Evolutionary conservation across 83 land plant species (phyloP), one percentile per base, ranked within the genome.

Genomic region (Isoetes engelmannii): DNA sequence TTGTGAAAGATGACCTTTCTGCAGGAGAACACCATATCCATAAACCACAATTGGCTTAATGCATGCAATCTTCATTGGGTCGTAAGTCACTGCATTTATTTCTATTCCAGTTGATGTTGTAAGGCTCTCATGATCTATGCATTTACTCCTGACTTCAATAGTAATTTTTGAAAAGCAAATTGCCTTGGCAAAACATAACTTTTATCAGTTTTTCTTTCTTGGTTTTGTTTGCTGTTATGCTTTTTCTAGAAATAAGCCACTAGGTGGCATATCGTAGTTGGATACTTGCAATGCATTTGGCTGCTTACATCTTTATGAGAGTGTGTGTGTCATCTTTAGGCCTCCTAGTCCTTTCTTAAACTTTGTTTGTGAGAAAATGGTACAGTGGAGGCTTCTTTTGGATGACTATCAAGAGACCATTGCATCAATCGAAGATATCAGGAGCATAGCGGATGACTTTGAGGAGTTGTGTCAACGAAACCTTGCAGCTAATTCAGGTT

Each of bases 31-130:
- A 84, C 92, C 28, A 84, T 91, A 45, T 91, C 97, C 20, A 84
- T 91, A 72, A 91, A 91, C 65, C 97, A 91, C 83, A 91, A 91
- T 69, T 91, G 97, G 97, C 84, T 91, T 77, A 91, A 91, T 72
- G 84, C 82, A 46, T 84, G 82, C 75, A 91, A 91, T 48, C 86
- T 91, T 57, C 74, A 80, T 57, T 86, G 86, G 90, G 87, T 86
- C 83, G 97, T 91, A 77, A 79, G 86, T 71, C 28, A 28, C 37
- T 28, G 37, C 37, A 28, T 28, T 2, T 28, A 28, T 28, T 28
- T 28, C 37, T 28, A 28, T 28, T 28, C 1, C 37, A 28, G 37
- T 28, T 28, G 37, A 28, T 28, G 37, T 28, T 28, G 37, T 28
- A 28, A 28, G 37, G 37, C 37, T 28, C 37, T 28, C 37, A 2